These are phyloP conservation scores for Rehmannia glutinosa DNA, from an alignment of 257 asterid genomes.

Conservation along the genomic window DNA sequence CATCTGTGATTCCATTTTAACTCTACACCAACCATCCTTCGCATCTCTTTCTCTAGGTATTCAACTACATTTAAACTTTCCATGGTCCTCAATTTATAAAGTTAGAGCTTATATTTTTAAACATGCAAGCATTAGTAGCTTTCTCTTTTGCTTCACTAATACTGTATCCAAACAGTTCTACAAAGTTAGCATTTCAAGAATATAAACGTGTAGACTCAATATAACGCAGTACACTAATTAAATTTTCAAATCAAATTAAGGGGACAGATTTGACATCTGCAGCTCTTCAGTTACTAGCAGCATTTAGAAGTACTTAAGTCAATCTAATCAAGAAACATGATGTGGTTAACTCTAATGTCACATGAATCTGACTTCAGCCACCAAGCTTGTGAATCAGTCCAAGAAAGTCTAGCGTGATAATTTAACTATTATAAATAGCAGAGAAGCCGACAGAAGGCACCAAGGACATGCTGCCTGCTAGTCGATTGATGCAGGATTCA, in stretches of 20 bases:
- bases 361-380: neutral
- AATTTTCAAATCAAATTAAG: neutral
- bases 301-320: neutral
- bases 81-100: too few relatives aligned
- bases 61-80: neutral
- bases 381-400: conserved; percentile 11
- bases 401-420: neutral
- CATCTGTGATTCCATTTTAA: too few relatives aligned
- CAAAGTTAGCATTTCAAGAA: neutral
- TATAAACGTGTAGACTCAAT: neutral
- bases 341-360: neutral
- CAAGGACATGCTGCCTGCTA: neutral
- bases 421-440: neutral
- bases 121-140: neutral
- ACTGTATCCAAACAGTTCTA: neutral
- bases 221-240: too few relatives aligned
- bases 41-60: neutral
- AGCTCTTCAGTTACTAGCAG: neutral
- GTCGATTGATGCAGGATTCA: neutral
- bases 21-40: neutral
- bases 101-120: neutral
- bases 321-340: neutral
- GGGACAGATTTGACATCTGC: neutral
- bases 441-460: neutral
- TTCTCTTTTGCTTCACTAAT: neutral